Evolutionary conservation across 768 basidiomycete species (phyloP), one percentile per base, ranked within the genome.

Genomic region (Podaxis rugospora): DNA sequence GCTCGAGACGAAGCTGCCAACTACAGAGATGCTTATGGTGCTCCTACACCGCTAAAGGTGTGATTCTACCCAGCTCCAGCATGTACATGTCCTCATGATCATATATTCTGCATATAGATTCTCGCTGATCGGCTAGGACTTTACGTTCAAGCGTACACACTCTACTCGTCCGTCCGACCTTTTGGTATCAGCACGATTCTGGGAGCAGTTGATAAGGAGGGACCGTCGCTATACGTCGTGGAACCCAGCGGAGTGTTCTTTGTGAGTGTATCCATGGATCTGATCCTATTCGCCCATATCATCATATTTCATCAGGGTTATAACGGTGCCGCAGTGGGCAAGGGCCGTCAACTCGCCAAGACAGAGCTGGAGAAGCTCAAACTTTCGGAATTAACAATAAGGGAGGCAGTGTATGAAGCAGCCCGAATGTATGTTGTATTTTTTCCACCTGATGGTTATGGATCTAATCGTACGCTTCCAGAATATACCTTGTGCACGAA

Each of bases 321-420:
- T 75, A 83, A 95, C 61, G 96, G 95, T 27, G 92, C 92, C 13
- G 97, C 97, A n/a, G 88, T 95, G 28, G 97, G 97, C 57, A 99
- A 98, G 74, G 97, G 97, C n/a, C 88, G 92, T 59, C 94, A 97
- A 69, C 80, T 98, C 63, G 97, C 97, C 18, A 98, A 98, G 82
- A 98, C 96, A 6, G 97, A 98, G 73, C 75, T 99, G 52, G 97
- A 99, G 77, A 99, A 99, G 74, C 86, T 98, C 64, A 89, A 95
- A 65, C 78, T 96, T 37, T 76, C 88, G 5, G 90, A 92, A 65
- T 74, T 98, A 55, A 84, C 91, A 1, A 83, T 83, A 58, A 82
- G 88, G 62, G 88, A 99, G 70, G 97, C 95, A 18, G 92, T 96
- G 23, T 78, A 86, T 65, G 95, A 98, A 70, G 94, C 95, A 13